Conservation (phyloP, 805 yeast genomes). For the Nakazawaea anatomiae region DNA sequence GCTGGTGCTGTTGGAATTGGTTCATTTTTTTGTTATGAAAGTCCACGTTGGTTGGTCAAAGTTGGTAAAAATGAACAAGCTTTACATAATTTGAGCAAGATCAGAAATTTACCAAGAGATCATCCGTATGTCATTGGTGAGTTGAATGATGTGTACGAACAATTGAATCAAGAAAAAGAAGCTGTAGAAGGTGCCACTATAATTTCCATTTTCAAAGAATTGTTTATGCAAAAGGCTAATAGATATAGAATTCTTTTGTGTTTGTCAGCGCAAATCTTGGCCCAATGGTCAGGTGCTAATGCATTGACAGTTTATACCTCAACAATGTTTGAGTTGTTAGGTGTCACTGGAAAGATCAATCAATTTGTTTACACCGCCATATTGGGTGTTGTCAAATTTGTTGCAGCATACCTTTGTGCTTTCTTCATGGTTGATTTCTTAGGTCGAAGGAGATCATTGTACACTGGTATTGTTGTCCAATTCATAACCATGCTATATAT, state of each 20-base stretch:
- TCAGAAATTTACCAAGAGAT: conserved; percentile 29
- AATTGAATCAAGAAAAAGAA: conserved; percentile 31
- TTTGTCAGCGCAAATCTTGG: conserved; percentile 37
- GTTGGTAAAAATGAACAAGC: conserved; percentile 37
- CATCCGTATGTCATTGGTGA: conserved; percentile 48
- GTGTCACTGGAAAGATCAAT: conserved; percentile 32
- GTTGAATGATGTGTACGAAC: conserved; percentile 44
- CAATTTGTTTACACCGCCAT: conserved; percentile 43
- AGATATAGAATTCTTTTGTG: conserved; percentile 41
- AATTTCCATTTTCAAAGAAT: conserved; percentile 24
- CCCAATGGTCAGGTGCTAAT: conserved; percentile 58
- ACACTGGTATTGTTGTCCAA: conserved; percentile 43
- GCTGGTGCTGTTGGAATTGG: conserved; percentile 38
- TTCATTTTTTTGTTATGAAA: conserved; percentile 40
- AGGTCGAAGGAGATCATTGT: conserved; percentile 46
- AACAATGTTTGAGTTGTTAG: conserved; percentile 41
- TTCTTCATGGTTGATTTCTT: conserved; percentile 48
- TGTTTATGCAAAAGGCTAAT: conserved; percentile 31
- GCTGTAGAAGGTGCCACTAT: conserved; percentile 20
- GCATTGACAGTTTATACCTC: conserved; percentile 54
- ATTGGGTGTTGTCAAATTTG: conserved; percentile 48
- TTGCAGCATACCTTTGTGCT: conserved; percentile 42
- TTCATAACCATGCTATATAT: conserved; percentile 35
- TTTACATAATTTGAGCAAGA: conserved; percentile 28
- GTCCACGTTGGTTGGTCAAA: conserved; percentile 48